These are phyloP conservation scores for Rhynchosporium agropyri DNA, from an alignment of 2,329 filamentous ascomycete species.

Conservation along the genomic window DNA sequence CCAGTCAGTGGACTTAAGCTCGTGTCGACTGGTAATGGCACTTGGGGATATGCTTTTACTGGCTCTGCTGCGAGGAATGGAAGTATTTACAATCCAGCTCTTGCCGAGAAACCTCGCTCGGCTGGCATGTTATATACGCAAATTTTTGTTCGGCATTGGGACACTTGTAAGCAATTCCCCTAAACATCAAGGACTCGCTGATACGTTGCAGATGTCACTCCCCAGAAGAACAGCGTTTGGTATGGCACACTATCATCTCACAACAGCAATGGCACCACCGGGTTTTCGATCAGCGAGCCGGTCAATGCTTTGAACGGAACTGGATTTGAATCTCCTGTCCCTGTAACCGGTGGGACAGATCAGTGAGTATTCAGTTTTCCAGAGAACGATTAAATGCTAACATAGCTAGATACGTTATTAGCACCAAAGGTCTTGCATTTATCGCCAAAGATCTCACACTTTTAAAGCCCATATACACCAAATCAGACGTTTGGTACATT, in stretches of 20 bases:
- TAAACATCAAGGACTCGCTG: neutral
- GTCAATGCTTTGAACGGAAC: conserved; percentile 36
- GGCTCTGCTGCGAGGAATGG: conserved; percentile 34
- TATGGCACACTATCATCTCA: conserved; percentile 31
- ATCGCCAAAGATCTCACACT: conserved; percentile 32
- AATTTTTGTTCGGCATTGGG: conserved; percentile 37
- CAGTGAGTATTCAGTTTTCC: conserved; percentile 20
- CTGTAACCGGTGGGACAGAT: conserved; percentile 30
- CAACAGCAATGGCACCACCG: conserved; percentile 20
- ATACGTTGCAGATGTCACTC: conserved; percentile 29
- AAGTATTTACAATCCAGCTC: conserved; percentile 32
- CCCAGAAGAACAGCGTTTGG: conserved; percentile 35
- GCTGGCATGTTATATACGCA: conserved; percentile 32
- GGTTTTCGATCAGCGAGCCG: conserved; percentile 33
- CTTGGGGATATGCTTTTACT: conserved; percentile 29
- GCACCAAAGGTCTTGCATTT: conserved; percentile 30
- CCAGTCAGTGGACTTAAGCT: conserved; percentile 35
- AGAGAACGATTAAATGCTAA: conserved; percentile 13
- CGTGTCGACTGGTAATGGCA: conserved; percentile 25
- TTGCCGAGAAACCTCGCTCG: conserved; percentile 27
- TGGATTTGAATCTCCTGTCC: conserved; percentile 35
- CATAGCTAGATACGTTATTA: conserved; percentile 30
- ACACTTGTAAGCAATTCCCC: conserved; percentile 30
- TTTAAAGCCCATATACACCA: conserved; percentile 33
- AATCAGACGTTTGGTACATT: conserved; percentile 36